Percentiles rank a stretch among this genome's conserved stretches.
Evolutionary conservation across 257 asterid genomes (phyloP).

Genomic region (Solanum medicagineum): DNA sequence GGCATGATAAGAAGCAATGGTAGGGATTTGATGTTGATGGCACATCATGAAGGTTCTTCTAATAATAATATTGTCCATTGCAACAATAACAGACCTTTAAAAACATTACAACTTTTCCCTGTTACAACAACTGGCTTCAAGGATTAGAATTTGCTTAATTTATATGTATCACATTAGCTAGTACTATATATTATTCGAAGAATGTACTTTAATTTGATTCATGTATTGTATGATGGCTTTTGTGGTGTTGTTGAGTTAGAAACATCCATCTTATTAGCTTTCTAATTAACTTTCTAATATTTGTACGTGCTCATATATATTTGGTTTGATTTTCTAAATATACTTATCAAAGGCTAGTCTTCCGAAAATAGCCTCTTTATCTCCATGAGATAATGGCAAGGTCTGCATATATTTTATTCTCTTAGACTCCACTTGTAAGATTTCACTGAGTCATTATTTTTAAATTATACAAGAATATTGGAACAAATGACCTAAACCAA

Average conservation of each 20-base stretch:
- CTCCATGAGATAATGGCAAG: no score
- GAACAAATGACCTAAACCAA: no score
- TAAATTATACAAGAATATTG: no score
- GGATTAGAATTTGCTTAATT: neutral
- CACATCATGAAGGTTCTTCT: constrained; percentile 12
- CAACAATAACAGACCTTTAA: constrained; percentile 35
- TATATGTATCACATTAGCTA: neutral
- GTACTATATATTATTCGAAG: neutral
- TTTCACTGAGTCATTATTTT: no score
- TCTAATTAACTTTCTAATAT: neutral
- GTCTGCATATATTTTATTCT: no score
- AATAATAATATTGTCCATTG: constrained; percentile 7
- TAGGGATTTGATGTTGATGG: constrained; percentile 33
- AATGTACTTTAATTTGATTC: neutral
- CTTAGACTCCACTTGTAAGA: no score
- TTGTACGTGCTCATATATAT: neutral
- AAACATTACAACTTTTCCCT: constrained; percentile 79
- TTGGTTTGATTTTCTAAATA: no score
- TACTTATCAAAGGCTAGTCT: no score
- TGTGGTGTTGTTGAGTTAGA: neutral
- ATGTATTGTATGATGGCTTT: neutral
- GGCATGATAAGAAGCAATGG: constrained; percentile 12
- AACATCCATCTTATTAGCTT: neutral
- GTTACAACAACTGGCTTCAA: constrained; percentile 16
- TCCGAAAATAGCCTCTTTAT: no score